Evolutionary conservation across 83 land plant genomes (phyloP).

Genomic region (Picea abies): DNA sequence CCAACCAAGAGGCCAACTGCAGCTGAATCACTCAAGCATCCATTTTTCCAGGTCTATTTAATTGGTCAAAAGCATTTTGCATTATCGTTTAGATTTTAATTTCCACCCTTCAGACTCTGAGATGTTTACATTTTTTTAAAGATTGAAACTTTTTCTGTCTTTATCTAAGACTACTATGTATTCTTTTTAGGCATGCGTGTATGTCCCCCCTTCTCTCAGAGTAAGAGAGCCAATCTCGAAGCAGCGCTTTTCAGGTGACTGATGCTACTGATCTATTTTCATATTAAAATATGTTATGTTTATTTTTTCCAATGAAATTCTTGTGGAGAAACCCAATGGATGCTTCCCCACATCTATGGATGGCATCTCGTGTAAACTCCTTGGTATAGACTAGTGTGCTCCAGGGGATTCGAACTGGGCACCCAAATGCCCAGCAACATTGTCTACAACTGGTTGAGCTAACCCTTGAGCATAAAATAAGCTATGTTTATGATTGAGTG

Average conservation of each 20-base stretch:
- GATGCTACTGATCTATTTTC: background rate
- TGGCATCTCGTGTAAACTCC: background rate
- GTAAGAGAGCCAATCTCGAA: conserved; percentile 24
- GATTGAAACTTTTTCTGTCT: background rate
- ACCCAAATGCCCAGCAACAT: background rate
- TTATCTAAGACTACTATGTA: background rate
- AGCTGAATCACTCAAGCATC: conserved; percentile 83
- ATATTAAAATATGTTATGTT: background rate
- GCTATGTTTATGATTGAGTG: background rate
- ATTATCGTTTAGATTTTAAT: background rate
- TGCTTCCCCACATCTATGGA: background rate
- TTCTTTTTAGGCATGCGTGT: conserved; percentile 44
- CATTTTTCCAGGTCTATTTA: conserved; percentile 85
- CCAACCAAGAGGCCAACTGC: conserved; percentile 93
- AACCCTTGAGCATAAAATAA: no score
- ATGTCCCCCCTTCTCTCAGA: conserved; percentile 59
- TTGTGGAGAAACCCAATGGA: background rate
- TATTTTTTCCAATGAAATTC: background rate
- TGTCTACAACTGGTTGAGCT: no score
- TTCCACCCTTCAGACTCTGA: background rate
- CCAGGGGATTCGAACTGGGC: background rate
- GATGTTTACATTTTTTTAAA: background rate
- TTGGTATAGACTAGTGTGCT: background rate
- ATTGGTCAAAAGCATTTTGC: background rate
- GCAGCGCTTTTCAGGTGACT: conserved; percentile 57